Conservation (phyloP, 164 flowering plant genomes). For the Sextonia rubra region DNA sequence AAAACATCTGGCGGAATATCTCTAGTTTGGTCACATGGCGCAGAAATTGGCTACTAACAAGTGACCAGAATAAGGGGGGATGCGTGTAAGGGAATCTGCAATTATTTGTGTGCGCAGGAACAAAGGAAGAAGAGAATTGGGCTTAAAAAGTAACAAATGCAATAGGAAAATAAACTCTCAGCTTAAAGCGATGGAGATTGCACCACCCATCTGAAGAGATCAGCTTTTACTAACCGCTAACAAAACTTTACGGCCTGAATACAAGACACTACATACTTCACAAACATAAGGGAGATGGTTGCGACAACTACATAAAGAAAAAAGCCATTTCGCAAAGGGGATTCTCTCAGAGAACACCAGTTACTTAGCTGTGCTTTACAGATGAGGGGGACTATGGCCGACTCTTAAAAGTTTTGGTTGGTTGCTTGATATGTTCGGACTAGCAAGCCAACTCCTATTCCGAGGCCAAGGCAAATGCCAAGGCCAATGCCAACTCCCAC, state of each 20-base stretch:
- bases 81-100: no score
- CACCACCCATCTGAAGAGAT: background rate
- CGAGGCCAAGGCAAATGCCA: slow-evolving; percentile 76
- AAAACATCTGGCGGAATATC: no score
- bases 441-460: slow-evolving; percentile 77
- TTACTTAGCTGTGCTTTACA: slow-evolving; percentile 10
- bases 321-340: slow-evolving; percentile 9
- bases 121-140: no score
- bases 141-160: no score
- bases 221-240: background rate
- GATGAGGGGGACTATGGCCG: slow-evolving; percentile 26
- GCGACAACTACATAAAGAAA: slow-evolving; percentile 16
- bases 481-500: slow-evolving; percentile 91
- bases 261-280: background rate
- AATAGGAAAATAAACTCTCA: no score
- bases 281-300: slow-evolving; percentile 1
- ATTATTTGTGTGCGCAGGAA: no score
- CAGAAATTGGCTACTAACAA: no score
- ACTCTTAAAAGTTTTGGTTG: slow-evolving; percentile 54
- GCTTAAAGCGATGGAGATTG: no score
- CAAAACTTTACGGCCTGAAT: background rate
- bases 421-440: slow-evolving; percentile 79
- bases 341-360: slow-evolving; percentile 4
- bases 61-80: no score
- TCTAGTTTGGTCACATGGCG: no score